Conservation (phyloP, 225 moss, liverwort and hornwort species). For the Pseudisothecium myosuroides region DNA sequence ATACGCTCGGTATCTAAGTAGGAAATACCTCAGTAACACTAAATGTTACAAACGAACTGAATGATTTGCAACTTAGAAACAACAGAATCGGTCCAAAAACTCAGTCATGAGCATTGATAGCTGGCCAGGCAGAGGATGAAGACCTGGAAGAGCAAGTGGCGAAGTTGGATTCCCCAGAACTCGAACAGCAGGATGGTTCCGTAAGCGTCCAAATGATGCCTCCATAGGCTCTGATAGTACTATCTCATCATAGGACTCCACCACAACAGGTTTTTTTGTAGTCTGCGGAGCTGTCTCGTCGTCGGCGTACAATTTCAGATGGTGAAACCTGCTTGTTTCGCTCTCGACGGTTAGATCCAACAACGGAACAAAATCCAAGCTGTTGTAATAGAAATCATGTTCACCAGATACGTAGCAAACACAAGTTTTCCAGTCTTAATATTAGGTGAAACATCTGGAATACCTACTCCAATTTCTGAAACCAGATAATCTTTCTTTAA, state of each 20-base stretch:
- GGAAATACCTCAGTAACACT: not conserved
- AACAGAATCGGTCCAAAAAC: not conserved
- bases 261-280: slow-evolving; percentile 91
- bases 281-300: slow-evolving; percentile 83
- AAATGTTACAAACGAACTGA: not conserved
- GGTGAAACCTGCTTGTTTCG: slow-evolving; percentile 65
- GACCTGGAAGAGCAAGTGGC: slow-evolving; percentile 29
- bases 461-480: not conserved
- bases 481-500: not conserved
- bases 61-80: not conserved
- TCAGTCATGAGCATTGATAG: not conserved
- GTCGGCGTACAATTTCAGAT: slow-evolving; percentile 87
- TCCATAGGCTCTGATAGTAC: slow-evolving; percentile 85
- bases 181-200: slow-evolving; percentile 42
- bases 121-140: not conserved
- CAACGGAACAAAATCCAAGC: not conserved
- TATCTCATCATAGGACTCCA: slow-evolving; percentile 94
- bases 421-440: not conserved
- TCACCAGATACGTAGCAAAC: not conserved
- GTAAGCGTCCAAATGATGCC: slow-evolving; percentile 69
- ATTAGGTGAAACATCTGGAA: not conserved
- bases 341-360: not conserved
- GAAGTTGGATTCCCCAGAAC: slow-evolving; percentile 41
- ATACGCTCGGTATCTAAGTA: not conserved
- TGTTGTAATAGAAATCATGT: not conserved